Percentiles rank a stretch among this genome's conserved stretches.
phyloP scores from a whole-genome alignment of 2,329 filamentous ascomycete species.

The Tolypocladium ophioglossoides region DNA sequence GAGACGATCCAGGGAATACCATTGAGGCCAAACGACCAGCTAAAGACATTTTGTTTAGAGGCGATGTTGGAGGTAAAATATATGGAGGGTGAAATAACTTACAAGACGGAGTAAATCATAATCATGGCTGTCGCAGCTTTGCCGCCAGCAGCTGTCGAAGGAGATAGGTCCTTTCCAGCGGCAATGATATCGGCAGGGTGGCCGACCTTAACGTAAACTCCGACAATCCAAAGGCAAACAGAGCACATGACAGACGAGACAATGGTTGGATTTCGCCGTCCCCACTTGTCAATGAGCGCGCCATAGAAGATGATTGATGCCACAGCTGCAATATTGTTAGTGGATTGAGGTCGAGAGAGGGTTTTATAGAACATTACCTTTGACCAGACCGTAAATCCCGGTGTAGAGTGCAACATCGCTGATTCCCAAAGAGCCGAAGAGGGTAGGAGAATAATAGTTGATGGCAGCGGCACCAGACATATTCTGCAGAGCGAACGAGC shows the following conservation, averaged over 20 bases:
- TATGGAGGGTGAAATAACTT: slow-evolving; percentile 10
- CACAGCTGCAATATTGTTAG: no score
- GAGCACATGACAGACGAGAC: no score
- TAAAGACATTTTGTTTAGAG: slow-evolving; percentile 4
- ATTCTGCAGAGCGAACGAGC: slow-evolving; percentile 27
- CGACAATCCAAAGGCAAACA: slow-evolving; percentile 40
- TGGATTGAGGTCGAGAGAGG: no score
- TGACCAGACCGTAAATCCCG: no score
- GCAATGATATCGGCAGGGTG: slow-evolving; percentile 34
- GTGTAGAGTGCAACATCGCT: no score
- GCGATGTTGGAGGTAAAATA: no score
- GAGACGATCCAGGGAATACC: slow-evolving; percentile 35
- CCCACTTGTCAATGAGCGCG: no score
- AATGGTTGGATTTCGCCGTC: no score
- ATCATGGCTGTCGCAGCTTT: slow-evolving; percentile 43
- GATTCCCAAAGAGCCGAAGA: no score
- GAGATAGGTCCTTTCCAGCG: slow-evolving; percentile 28
- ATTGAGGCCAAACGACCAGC: slow-evolving; percentile 33
- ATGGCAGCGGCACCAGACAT: slow-evolving; percentile 29
- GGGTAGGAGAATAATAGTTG: slow-evolving; percentile 24
- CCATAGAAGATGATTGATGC: no score
- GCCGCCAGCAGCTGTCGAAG: slow-evolving; percentile 33
- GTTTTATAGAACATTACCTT: no score
- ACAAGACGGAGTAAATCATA: slow-evolving; percentile 44
- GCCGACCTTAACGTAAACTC: slow-evolving; percentile 40